These are phyloP conservation scores for Chalara sp. DNA, from an alignment of 2,329 filamentous ascomycete genomes.

Conservation along the genomic window DNA sequence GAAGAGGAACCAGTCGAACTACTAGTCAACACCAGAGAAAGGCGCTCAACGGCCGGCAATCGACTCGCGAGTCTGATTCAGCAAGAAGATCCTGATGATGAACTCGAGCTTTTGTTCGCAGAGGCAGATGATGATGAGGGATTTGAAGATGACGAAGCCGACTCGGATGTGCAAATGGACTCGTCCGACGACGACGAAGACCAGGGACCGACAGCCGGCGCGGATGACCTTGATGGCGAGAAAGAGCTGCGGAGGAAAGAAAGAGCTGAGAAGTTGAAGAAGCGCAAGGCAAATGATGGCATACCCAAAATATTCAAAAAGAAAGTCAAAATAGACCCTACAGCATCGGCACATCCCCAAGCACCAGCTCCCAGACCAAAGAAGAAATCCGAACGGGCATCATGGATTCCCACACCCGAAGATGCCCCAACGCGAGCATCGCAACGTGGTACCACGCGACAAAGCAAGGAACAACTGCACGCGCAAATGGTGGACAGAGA, in stretches of 20 bases:
- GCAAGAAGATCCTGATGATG: slow-evolving; percentile 56
- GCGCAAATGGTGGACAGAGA: slow-evolving; percentile 70
- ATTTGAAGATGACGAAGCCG: slow-evolving; percentile 61
- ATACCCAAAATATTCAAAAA: slow-evolving; percentile 67
- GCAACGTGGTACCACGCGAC: slow-evolving; percentile 53
- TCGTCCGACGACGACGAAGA: slow-evolving; percentile 81
- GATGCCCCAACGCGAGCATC: slow-evolving; percentile 58
- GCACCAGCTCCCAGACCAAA: slow-evolving; percentile 40
- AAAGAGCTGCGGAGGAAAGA: slow-evolving; percentile 75
- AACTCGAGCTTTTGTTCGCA: slow-evolving; percentile 68
- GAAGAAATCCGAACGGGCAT: slow-evolving; percentile 65
- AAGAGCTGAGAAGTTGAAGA: slow-evolving; percentile 63
- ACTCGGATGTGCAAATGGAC: slow-evolving; percentile 78
- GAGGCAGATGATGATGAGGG: slow-evolving; percentile 64
- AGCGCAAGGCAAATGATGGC: slow-evolving; percentile 73
- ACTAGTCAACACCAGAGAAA: slow-evolving; percentile 66
- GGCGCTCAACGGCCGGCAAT: slow-evolving; percentile 77
- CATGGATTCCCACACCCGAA: slow-evolving; percentile 59
- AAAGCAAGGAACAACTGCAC: slow-evolving; percentile 50
- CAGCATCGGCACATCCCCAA: slow-evolving; percentile 21
- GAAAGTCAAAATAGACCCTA: slow-evolving; percentile 65
- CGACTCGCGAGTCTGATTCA: slow-evolving; percentile 74
- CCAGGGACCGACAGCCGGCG: slow-evolving; percentile 52
- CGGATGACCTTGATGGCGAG: slow-evolving; percentile 72
- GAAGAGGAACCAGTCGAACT: slow-evolving; percentile 46